Percentiles rank a stretch among this genome's conserved stretches.
Evolutionary conservation across 176 grass and related monocot genomes (phyloP).

Genomic region (Aegilops umbellulata): DNA sequence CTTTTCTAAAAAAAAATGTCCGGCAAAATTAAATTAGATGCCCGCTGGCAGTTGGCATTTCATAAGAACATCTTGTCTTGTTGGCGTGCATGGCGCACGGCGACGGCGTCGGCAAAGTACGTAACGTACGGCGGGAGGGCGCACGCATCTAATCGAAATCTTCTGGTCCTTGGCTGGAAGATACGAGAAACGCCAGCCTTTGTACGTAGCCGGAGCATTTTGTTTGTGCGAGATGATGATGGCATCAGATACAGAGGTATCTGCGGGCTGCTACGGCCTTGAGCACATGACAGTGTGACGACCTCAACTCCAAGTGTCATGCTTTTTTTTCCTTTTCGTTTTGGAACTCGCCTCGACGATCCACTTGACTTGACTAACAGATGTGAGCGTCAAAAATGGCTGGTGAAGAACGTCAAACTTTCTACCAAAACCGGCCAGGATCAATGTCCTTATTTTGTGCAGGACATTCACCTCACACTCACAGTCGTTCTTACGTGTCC

Average conservation of each 20-base stretch:
- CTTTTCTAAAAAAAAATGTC: too few species aligned
- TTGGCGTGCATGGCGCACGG: too few species aligned
- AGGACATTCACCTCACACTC: neutral
- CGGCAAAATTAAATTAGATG: too few species aligned
- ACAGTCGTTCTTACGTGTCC: neutral
- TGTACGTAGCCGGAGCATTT: slow-evolving; percentile 18
- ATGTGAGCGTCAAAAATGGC: neutral
- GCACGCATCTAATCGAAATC: too few species aligned
- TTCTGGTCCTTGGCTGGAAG: too few species aligned
- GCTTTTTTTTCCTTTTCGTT: too few species aligned
- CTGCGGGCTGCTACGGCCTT: neutral
- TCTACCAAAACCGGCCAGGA: neutral
- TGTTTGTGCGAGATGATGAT: neutral
- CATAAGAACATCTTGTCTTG: too few species aligned
- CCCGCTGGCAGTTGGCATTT: too few species aligned
- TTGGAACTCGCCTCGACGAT: too few species aligned
- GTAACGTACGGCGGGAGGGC: too few species aligned
- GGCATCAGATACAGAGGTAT: neutral
- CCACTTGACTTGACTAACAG: too few species aligned
- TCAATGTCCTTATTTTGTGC: neutral
- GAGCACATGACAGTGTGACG: slow-evolving; percentile 1
- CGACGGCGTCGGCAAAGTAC: too few species aligned
- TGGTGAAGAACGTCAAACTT: neutral
- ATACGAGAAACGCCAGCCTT: neutral
- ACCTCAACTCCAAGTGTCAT: neutral